Conservation (phyloP, 805 yeast genomes). For the Candida orba region DNA sequence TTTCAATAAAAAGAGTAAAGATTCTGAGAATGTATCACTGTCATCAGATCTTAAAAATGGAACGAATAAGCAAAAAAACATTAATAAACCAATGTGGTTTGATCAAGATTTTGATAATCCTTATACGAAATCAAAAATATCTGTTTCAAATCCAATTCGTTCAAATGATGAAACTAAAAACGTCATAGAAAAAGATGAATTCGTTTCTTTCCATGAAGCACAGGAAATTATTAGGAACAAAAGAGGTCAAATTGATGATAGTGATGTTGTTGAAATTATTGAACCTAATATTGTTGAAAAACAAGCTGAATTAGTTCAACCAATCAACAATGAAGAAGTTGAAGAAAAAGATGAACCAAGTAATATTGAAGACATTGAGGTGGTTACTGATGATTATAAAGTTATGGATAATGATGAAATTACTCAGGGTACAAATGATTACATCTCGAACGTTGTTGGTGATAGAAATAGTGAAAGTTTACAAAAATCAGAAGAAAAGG, state of each 20-base stretch:
- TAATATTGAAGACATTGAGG: not conserved
- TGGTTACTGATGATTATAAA: not conserved
- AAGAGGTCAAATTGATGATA: not conserved
- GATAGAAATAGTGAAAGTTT: not conserved
- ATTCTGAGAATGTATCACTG: not conserved
- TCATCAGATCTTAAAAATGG: too few relatives aligned
- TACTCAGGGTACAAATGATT: not conserved
- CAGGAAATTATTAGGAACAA: slow-evolving; percentile 24
- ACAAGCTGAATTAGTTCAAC: not conserved
- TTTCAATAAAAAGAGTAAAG: not conserved
- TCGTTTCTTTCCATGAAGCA: slow-evolving; percentile 46
- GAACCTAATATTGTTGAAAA: not conserved
- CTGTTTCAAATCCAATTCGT: not conserved
- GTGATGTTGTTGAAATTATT: slow-evolving; percentile 1
- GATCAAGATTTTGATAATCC: slow-evolving; percentile 1
- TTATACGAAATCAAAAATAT: not conserved
- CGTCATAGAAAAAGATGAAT: slow-evolving; percentile 28
- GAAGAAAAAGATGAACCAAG: not conserved
- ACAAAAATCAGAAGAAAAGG: too few relatives aligned
- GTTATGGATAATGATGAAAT: not conserved
- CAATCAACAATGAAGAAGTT: not conserved
- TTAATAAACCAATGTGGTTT: slow-evolving; percentile 7
- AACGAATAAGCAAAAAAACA: not conserved
- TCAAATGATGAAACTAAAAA: not conserved
- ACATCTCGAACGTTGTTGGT: not conserved